Evolutionary conservation across 345 rosid species (phyloP).

Genomic region (Citrus hindsii): DNA sequence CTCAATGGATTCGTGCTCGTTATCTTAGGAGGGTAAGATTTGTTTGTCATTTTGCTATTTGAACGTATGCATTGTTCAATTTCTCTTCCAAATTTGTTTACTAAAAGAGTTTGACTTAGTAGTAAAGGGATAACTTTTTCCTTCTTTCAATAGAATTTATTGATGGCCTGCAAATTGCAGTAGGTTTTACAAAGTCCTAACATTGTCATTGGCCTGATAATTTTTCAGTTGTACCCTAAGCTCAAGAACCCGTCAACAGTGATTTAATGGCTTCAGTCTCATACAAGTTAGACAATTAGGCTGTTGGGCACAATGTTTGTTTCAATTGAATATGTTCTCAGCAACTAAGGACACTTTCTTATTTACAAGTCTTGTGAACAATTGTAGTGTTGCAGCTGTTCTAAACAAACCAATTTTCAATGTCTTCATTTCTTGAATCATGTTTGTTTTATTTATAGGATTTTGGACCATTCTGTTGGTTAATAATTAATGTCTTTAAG

Average conservation of each 20-base stretch:
- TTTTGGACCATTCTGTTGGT: neutral
- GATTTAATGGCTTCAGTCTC: neutral
- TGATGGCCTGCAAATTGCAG: neutral
- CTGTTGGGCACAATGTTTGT: neutral
- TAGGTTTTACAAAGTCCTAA: neutral
- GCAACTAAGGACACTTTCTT: neutral
- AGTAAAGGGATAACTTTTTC: neutral
- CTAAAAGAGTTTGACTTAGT: neutral
- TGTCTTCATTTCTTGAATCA: neutral
- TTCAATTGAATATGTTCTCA: neutral
- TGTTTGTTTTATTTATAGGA: neutral
- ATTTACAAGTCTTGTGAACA: neutral
- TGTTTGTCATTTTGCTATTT: neutral
- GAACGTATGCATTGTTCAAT: neutral
- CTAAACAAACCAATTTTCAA: neutral
- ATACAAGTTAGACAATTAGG: neutral
- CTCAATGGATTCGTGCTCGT: constrained; percentile 89
- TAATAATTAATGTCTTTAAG: neutral
- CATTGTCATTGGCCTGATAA: neutral
- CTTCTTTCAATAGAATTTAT: neutral
- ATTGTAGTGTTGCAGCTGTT: neutral
- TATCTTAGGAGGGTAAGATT: constrained; percentile 71
- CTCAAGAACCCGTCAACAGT: neutral
- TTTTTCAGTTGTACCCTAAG: neutral
- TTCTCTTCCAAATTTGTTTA: neutral